Evolutionary conservation across 2,329 filamentous ascomycete species (phyloP).

Genomic region (Huntiella moniliformis): DNA sequence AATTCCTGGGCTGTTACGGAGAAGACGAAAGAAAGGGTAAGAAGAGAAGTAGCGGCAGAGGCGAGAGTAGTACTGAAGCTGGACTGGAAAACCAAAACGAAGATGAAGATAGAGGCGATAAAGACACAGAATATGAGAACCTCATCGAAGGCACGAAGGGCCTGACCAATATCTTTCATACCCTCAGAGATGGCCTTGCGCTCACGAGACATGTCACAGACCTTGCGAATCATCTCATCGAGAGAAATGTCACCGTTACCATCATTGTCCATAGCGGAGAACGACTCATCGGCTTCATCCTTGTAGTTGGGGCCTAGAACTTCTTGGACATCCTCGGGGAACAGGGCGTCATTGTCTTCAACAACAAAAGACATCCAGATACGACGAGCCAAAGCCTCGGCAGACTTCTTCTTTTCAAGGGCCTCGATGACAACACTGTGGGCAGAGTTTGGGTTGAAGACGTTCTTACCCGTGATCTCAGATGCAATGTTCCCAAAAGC

Average conservation of each 20-base stretch:
- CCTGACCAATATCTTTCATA: constrained; percentile 95
- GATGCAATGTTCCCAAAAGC: constrained; percentile 84
- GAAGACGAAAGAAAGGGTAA: constrained; percentile 95
- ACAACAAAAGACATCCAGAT: constrained; percentile 98
- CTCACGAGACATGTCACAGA: constrained; percentile 67
- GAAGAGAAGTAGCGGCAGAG: constrained; percentile 75
- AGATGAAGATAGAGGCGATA: constrained; percentile 66
- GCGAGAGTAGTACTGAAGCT: constrained; percentile 71
- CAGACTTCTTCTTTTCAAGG: constrained; percentile 63
- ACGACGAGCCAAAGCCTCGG: constrained; percentile 80
- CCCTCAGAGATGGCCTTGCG: constrained; percentile 77
- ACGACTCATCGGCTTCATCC: constrained; percentile 70
- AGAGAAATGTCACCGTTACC: constrained; percentile 85
- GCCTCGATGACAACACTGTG: constrained; percentile 82
- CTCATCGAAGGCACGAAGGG: constrained; percentile 75
- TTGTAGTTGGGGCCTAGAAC: constrained; percentile 62
- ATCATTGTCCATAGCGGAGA: constrained; percentile 63
- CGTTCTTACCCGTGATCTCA: constrained; percentile 86
- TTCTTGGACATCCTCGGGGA: constrained; percentile 64
- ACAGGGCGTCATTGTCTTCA: constrained; percentile 67
- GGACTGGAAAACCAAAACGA: constrained; percentile 73
- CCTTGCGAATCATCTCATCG: constrained; percentile 83
- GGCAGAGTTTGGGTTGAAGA: constrained; percentile 81
- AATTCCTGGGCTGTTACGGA: constrained; percentile 83
- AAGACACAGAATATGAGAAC: constrained; percentile 67